Percentiles rank a stretch among this genome's conserved stretches.
Evolutionary conservation across 371 early-diverging fungal species (phyloP).

Genomic region (Actinomortierella ambigua): DNA sequence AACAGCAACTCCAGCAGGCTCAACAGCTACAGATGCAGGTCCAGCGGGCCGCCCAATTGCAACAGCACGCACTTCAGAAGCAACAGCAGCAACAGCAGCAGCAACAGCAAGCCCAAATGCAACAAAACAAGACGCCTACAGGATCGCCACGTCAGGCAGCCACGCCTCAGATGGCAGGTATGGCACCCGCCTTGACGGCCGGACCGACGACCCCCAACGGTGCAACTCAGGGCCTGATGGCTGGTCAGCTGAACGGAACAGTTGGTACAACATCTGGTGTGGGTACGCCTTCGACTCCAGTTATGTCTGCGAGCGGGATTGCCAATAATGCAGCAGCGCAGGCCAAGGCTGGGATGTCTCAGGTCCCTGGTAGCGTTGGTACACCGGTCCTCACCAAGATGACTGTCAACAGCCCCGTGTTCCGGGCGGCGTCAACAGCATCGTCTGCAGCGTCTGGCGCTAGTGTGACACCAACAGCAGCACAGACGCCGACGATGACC

Average conservation of each 20-base stretch:
- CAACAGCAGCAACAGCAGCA: conserved; percentile 26
- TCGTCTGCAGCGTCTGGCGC: conserved; percentile 11
- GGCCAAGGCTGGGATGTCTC: conserved; percentile 7
- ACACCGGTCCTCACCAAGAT: conserved; percentile 38
- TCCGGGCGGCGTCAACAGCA: conserved; percentile 26
- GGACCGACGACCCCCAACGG: conserved; percentile 36
- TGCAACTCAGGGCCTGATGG: too few relatives aligned
- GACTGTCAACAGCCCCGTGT: conserved; percentile 32
- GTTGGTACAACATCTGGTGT: conserved; percentile 28
- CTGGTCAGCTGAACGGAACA: conserved; percentile 18
- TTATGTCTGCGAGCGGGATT: conserved; percentile 25
- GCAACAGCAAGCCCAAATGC: conserved; percentile 32
- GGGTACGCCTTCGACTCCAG: conserved; percentile 41
- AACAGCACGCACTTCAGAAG: conserved; percentile 5
- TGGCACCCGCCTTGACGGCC: conserved; percentile 35
- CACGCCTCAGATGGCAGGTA: conserved; percentile 42
- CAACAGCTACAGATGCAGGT: conserved; percentile 22
- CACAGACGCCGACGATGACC: conserved; percentile 39
- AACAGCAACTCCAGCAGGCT: conserved; percentile 17
- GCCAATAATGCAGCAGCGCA: conserved; percentile 16
- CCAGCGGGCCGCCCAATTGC: too few relatives aligned
- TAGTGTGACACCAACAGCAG: conserved; percentile 15
- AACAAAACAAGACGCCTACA: conserved; percentile 43
- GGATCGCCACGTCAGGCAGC: conserved; percentile 43
- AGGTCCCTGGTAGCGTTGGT: conserved; percentile 14